These are phyloP conservation scores for Lactifluus subvellereus DNA, from an alignment of 768 basidiomycete species.

Conservation along the genomic window DNA sequence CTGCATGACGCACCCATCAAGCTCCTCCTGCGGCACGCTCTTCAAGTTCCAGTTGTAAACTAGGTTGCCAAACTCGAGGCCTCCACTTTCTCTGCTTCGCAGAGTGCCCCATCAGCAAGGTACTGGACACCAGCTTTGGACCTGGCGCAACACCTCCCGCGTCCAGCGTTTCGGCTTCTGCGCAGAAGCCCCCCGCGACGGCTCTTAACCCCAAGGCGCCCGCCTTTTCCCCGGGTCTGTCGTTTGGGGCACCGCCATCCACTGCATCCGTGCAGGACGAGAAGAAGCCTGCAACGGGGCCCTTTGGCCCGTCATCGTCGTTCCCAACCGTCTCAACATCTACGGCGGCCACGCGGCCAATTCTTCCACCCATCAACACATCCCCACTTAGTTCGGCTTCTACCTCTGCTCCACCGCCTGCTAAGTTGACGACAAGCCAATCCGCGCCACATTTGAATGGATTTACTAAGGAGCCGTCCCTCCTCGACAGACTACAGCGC, in stretches of 20 bases:
- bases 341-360: slow-evolving; percentile 10
- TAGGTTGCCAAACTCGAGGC: too few relatives aligned
- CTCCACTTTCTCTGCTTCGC: slow-evolving; percentile 3
- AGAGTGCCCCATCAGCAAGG: neutral
- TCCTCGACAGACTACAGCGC: neutral
- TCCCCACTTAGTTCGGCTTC: slow-evolving; percentile 5
- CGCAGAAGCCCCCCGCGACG: neutral
- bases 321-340: slow-evolving; percentile 2
- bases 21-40: too few relatives aligned
- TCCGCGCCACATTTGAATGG: slow-evolving; percentile 12
- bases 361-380: slow-evolving; percentile 19
- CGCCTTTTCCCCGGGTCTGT: slow-evolving; percentile 22
- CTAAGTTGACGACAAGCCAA: slow-evolving; percentile 6
- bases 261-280: slow-evolving; percentile 13
- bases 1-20: too few relatives aligned
- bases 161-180: slow-evolving; percentile 11
- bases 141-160: slow-evolving; percentile 16
- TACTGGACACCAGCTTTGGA: neutral
- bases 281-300: neutral
- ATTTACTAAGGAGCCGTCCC: neutral
- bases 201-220: slow-evolving; percentile 22
- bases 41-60: neutral
- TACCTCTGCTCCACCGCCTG: neutral
- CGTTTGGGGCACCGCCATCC: slow-evolving; percentile 20
- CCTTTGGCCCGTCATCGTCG: slow-evolving; percentile 2